A percentile compares a stretch with the other conserved stretches of the same genome.
phyloP scores from a whole-genome alignment of 768 basidiomycete genomes.

The Tricholoma furcatifolium region DNA sequence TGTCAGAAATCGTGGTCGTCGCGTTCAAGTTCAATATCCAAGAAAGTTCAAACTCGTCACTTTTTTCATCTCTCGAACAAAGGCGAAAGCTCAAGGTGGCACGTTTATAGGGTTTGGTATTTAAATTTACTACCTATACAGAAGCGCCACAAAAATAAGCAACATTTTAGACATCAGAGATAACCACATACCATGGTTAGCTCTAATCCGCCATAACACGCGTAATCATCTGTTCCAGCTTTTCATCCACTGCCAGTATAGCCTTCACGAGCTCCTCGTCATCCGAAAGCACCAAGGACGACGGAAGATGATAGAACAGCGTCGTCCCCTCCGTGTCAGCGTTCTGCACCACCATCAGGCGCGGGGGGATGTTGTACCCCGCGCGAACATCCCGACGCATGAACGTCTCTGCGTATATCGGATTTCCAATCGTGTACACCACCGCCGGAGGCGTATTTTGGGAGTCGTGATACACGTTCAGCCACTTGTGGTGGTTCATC shows the following conservation, averaged over 20 bases:
- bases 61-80: no score
- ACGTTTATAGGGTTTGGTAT: no score
- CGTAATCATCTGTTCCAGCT: conserved; percentile 40
- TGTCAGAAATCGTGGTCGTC: no score
- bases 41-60: no score
- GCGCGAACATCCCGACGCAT: conserved; percentile 27
- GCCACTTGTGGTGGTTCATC: conserved; percentile 33
- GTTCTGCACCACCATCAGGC: conserved; percentile 32
- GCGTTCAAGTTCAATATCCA: no score
- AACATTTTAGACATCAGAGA: no score
- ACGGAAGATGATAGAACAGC: conserved; percentile 35
- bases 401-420: conserved; percentile 34
- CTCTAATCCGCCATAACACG: conserved; percentile 27
- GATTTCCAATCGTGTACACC: conserved; percentile 41
- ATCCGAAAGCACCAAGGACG: conserved; percentile 30
- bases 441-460: conserved; percentile 27
- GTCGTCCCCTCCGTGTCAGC: conserved; percentile 23
- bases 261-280: conserved; percentile 30
- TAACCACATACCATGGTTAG: neutral
- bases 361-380: conserved; percentile 32
- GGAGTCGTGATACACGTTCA: conserved; percentile 29
- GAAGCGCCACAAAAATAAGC: no score
- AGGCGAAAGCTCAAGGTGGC: no score
- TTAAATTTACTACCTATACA: no score
- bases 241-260: conserved; percentile 37